phyloP scores from a whole-genome alignment of 1,284 basidiomycete species.

The Fomitopsis schrenkii region DNA sequence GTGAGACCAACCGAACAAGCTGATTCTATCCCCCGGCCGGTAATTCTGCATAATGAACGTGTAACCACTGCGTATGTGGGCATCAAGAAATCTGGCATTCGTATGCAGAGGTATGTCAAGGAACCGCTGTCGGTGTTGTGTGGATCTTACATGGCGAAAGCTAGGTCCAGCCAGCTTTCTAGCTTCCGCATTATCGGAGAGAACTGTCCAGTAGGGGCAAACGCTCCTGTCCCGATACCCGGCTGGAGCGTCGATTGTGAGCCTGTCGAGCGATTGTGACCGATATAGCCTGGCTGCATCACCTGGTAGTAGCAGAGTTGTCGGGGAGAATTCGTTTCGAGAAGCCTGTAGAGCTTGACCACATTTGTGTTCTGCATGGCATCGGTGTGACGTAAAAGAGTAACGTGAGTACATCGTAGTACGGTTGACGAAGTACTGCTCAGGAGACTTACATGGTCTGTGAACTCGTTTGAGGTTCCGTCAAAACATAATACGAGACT shows the following conservation, averaged over 20 bases:
- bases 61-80: conserved; percentile 56
- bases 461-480: too few relatives aligned
- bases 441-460: too few relatives aligned
- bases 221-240: conserved; percentile 46
- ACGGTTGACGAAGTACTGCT: too few relatives aligned
- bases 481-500: too few relatives aligned
- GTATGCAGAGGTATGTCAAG: background rate
- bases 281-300: too few relatives aligned
- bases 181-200: conserved; percentile 31
- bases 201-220: conserved; percentile 33
- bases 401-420: too few relatives aligned
- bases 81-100: conserved; percentile 35
- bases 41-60: conserved; percentile 63
- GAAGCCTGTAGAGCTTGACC: conserved; percentile 33
- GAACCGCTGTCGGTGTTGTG: background rate
- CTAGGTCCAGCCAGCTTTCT: conserved; percentile 39
- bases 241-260: conserved; percentile 32
- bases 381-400: too few relatives aligned
- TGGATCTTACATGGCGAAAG: conserved; percentile 37
- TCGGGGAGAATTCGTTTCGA: conserved; percentile 31
- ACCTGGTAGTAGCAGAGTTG: conserved; percentile 41
- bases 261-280: too few relatives aligned
- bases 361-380: conserved; percentile 33
- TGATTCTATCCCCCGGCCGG: conserved; percentile 42
- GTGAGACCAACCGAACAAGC: conserved; percentile 44